Evolutionary conservation across 495 filamentous ascomycete genomes (phyloP), one percentile per base, ranked within the genome.

Genomic region (Amphirosellinia nigrospora): DNA sequence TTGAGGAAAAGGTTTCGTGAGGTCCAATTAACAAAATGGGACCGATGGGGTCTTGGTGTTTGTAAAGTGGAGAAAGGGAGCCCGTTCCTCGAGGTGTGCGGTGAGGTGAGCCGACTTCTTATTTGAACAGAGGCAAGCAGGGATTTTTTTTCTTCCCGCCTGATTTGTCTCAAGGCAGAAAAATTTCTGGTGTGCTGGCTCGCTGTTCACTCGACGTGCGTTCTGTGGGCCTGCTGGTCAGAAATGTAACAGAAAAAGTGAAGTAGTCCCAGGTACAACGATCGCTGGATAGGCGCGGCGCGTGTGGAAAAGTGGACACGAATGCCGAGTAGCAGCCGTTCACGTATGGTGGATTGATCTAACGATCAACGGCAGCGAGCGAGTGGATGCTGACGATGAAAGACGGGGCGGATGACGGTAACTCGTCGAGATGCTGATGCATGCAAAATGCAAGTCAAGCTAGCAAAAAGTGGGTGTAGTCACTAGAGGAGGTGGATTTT

Each of bases 1-100:
- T 69, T 73, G 69, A 73, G 74, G 68, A 69, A 72, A 73, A 71
- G 72, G 76, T 45, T 76, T 75, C 74, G 76, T 78, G 76, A 78
- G 74, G 72, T 71, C 75, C 76, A 78, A 74, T 66, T 39, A 75
- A 73, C 65, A 74, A 73, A 83, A 73, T 85, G 82, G 74, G 84
- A 85, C 76, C 81, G 83, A 79, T 87, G 85, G 79, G 83, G n/a
- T n/a, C 80, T 84, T 82, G 76, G 67, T 76, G 74, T 74, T 77
- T 78, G 69, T 75, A 73, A 76, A 74, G 76, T 78, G 76, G 76
- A 78, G 76, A 78, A 78, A 69, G 70, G 56, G 72, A 73, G 66
- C 75, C 75, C 76, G 76, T 76, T 78, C 66, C 75, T 76, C 76
- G 76, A 78, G 74, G 74, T 76, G 74, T 73, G 70, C 75, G 74